Evolutionary conservation across 495 filamentous ascomycete genomes (phyloP).

Genomic region (Penicillium manginii): DNA sequence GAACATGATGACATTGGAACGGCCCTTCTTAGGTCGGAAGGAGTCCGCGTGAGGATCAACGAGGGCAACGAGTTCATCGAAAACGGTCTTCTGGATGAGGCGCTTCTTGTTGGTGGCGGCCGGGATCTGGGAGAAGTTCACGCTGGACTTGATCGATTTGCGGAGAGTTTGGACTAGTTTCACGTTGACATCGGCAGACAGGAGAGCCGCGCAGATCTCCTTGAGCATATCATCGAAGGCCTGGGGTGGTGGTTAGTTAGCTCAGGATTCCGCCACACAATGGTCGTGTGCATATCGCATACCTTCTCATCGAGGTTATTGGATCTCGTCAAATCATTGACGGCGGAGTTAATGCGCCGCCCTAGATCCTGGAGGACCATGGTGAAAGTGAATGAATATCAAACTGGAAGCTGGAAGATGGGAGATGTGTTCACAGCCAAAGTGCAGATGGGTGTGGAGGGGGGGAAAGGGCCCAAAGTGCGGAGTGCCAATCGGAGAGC

Average conservation of each 20-base stretch:
- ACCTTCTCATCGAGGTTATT: slow-evolving; percentile 97
- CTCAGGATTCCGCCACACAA: slow-evolving; percentile 4
- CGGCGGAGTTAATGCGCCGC: slow-evolving; percentile 95
- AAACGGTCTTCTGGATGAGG: slow-evolving; percentile 96
- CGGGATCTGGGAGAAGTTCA: slow-evolving; percentile 91
- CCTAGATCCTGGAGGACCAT: slow-evolving; percentile 99
- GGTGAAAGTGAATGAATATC: slow-evolving; percentile 22
- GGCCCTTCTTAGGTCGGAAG: slow-evolving; percentile 96
- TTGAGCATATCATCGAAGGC: slow-evolving; percentile 98
- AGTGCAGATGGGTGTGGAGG: slow-evolving; percentile 24
- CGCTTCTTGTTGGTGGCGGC: slow-evolving; percentile 95
- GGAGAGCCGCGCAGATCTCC: slow-evolving; percentile 89
- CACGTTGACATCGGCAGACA: slow-evolving; percentile 96
- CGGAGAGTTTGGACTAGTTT: slow-evolving; percentile 89
- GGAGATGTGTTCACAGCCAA: slow-evolving; percentile 14
- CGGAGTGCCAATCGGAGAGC: slow-evolving; percentile 45
- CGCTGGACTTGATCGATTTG: slow-evolving; percentile 85
- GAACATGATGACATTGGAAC: slow-evolving; percentile 98
- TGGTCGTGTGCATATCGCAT: slow-evolving; percentile 14
- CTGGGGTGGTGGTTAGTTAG: slow-evolving; percentile 46
- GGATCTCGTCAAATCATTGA: slow-evolving; percentile 89
- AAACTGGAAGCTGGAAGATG: not conserved
- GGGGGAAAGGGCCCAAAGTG: slow-evolving; percentile 33
- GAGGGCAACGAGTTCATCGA: slow-evolving; percentile 92
- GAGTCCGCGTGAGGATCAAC: slow-evolving; percentile 95